Conservation (phyloP, 2,329 filamentous ascomycete genomes). For the Aureobasidium sp. region DNA sequence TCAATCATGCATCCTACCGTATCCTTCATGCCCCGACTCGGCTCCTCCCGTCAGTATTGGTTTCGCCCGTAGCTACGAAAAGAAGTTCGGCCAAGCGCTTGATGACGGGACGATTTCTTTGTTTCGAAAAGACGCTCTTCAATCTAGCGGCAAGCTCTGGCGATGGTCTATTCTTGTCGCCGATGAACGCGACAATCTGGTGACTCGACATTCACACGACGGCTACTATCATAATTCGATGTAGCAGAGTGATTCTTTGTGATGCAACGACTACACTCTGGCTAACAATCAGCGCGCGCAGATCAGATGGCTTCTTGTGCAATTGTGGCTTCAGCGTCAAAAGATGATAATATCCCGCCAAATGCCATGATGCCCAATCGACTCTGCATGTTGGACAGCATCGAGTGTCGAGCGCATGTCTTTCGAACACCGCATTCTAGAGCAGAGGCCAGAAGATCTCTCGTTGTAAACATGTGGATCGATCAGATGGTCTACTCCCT, state of each 20-base stretch:
- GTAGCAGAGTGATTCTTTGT: background rate
- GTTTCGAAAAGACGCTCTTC: background rate
- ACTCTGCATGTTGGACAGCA: conserved; percentile 1
- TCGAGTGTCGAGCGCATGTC: background rate
- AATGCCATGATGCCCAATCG: background rate
- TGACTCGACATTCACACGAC: conserved; percentile 4
- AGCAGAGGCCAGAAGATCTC: background rate
- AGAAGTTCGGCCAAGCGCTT: conserved; percentile 3
- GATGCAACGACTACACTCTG: background rate
- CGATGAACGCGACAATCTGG: background rate
- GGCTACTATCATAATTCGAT: background rate
- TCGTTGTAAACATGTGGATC: background rate
- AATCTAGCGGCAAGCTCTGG: background rate
- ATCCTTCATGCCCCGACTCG: conserved; percentile 1
- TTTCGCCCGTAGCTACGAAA: conserved; percentile 3
- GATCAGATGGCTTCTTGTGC: conserved; percentile 10
- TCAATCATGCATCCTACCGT: conserved; percentile 11
- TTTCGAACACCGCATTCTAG: background rate
- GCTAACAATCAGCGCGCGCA: conserved; percentile 1
- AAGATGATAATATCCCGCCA: conserved; percentile 3
- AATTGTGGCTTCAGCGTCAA: conserved; percentile 6
- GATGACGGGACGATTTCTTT: background rate
- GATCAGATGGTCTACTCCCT: background rate
- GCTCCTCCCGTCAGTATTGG: background rate
- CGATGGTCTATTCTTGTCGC: background rate